These are phyloP conservation scores for Colletotrichum zoysiae DNA, from an alignment of 2,329 filamentous ascomycete genomes.

Conservation along the genomic window DNA sequence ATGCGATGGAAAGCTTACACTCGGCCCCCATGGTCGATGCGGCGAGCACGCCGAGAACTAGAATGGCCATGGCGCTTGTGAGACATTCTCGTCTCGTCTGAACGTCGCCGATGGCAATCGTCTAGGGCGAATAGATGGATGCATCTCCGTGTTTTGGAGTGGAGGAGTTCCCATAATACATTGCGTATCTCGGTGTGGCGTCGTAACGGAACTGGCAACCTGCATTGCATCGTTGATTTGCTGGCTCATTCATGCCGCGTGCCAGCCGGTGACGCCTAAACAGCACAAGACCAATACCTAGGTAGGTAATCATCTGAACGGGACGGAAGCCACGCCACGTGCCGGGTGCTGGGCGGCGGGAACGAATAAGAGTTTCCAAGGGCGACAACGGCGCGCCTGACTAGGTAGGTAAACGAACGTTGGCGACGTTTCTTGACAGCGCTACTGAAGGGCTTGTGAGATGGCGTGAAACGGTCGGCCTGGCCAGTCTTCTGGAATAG, in stretches of 20 bases:
- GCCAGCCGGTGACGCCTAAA: not conserved
- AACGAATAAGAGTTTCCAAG: conserved; percentile 14
- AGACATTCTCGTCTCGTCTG: not conserved
- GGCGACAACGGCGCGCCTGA: conserved; percentile 23
- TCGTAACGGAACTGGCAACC: not conserved
- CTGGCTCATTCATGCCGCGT: not conserved
- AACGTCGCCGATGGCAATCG: not conserved
- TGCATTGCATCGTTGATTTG: not conserved
- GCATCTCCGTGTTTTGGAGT: not conserved
- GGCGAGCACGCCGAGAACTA: conserved; percentile 1
- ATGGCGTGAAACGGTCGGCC: conserved; percentile 18
- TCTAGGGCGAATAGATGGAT: not conserved
- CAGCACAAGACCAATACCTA: not conserved
- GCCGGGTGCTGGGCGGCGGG: conserved; percentile 25
- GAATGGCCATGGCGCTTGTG: conserved; percentile 11
- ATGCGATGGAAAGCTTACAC: not conserved
- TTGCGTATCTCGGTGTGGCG: conserved; percentile 18
- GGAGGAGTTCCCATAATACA: not conserved
- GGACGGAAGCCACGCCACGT: conserved; percentile 30
- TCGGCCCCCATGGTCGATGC: not conserved
- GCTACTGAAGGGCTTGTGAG: conserved; percentile 21
- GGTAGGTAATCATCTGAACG: not conserved
- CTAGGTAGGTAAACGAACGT: conserved; percentile 26
- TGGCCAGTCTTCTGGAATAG: conserved; percentile 22
- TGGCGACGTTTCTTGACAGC: conserved; percentile 27